Evolutionary conservation across 495 filamentous ascomycete species (phyloP).

Genomic region (Penicillium psychrofluorescens): DNA sequence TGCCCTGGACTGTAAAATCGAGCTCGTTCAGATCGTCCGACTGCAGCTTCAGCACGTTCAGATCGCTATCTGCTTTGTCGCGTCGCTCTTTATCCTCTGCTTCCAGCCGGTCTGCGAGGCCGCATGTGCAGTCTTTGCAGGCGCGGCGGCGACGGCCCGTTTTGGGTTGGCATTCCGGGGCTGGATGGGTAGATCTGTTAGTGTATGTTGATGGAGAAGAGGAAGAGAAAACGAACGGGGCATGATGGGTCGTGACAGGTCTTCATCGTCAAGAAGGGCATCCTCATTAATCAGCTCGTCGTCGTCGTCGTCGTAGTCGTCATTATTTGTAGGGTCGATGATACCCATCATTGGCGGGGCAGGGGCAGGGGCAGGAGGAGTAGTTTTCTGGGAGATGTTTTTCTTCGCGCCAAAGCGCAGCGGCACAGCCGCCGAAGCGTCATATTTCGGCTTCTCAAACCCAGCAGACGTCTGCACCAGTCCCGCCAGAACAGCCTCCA

Average conservation of each 20-base stretch:
- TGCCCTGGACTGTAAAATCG: slow-evolving; percentile 93
- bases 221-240: slow-evolving; percentile 54
- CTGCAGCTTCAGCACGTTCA: slow-evolving; percentile 62
- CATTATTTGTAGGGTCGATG: slow-evolving; percentile 21
- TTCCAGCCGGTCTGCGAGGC: slow-evolving; percentile 69
- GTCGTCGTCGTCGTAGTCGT: slow-evolving; percentile 44
- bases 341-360: slow-evolving; percentile 26
- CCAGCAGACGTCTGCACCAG: slow-evolving; percentile 53
- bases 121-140: slow-evolving; percentile 98
- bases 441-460: slow-evolving; percentile 68
- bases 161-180: slow-evolving; percentile 76
- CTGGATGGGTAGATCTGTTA: slow-evolving; percentile 30
- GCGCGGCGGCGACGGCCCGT: slow-evolving; percentile 87
- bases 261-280: slow-evolving; percentile 72
- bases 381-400: slow-evolving; percentile 41
- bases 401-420: slow-evolving; percentile 59
- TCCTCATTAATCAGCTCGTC: slow-evolving; percentile 90
- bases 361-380: slow-evolving; percentile 14
- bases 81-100: slow-evolving; percentile 72
- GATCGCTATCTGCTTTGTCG: slow-evolving; percentile 48
- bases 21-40: slow-evolving; percentile 72
- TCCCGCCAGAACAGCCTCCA: slow-evolving; percentile 78
- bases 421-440: slow-evolving; percentile 59
- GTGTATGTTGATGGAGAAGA: not conserved
- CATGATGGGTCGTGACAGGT: slow-evolving; percentile 62